phyloP scores from a whole-genome alignment of 2,329 filamentous ascomycete genomes.

The Alternaria rosae region DNA sequence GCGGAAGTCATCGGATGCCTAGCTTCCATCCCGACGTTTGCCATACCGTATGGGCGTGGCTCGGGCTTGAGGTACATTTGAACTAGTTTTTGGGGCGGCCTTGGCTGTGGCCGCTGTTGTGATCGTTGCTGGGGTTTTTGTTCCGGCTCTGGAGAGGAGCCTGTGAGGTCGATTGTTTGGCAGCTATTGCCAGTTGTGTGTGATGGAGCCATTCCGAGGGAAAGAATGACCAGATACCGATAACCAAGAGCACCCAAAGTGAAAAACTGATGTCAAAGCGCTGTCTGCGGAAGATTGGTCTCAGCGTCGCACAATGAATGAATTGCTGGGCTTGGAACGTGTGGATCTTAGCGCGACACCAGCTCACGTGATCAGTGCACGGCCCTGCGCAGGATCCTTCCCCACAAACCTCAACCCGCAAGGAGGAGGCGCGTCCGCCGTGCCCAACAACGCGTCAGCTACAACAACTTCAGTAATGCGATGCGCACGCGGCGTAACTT shows the following conservation, averaged over 20 bases:
- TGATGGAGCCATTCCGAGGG: slow-evolving; percentile 6
- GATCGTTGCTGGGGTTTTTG: slow-evolving; percentile 14
- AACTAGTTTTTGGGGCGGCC: slow-evolving; percentile 14
- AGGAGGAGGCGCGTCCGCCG: background rate
- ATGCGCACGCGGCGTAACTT: background rate
- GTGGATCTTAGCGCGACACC: slow-evolving; percentile 7
- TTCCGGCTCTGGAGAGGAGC: slow-evolving; percentile 31
- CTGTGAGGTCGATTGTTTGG: slow-evolving; percentile 37
- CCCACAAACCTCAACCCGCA: background rate
- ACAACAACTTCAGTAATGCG: background rate
- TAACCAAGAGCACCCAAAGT: background rate
- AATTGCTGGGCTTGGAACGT: background rate
- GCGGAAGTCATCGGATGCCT: background rate
- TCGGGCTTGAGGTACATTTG: slow-evolving; percentile 21
- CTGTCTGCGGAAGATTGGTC: background rate
- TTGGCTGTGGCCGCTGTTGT: slow-evolving; percentile 6
- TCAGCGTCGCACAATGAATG: slow-evolving; percentile 1
- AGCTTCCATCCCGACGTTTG: slow-evolving; percentile 4
- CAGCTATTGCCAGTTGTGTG: slow-evolving; percentile 8
- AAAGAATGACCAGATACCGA: background rate
- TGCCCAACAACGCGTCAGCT: background rate
- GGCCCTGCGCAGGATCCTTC: background rate
- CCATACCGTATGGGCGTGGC: background rate
- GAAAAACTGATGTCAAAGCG: background rate
- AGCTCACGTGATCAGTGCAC: slow-evolving; percentile 3